phyloP scores from a whole-genome alignment of 345 rosid species.

The Pelargonium nanum region DNA sequence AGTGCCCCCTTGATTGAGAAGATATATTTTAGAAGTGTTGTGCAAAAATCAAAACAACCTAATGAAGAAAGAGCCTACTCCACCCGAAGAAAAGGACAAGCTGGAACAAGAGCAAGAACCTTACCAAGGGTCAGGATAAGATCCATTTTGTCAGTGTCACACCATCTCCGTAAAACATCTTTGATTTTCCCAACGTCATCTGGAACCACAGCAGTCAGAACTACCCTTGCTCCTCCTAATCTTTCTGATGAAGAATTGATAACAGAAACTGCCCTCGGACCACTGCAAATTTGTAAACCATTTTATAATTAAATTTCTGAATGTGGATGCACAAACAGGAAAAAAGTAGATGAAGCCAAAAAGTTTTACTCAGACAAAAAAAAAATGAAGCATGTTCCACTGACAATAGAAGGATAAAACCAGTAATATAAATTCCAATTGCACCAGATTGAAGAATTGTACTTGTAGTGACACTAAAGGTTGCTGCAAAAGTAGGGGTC shows the following conservation, averaged over 20 bases:
- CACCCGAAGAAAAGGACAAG: not conserved
- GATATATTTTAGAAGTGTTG: constrained; percentile 4
- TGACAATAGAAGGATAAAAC: not conserved
- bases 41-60: constrained; percentile 1
- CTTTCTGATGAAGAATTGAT: constrained; percentile 68
- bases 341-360: not conserved
- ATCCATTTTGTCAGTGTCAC: constrained; percentile 65
- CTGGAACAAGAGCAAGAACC: constrained; percentile 8
- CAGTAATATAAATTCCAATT: not conserved
- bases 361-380: not conserved
- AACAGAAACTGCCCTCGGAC: constrained; percentile 73
- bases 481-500: not conserved
- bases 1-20: constrained; percentile 61
- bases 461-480: not conserved
- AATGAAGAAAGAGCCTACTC: constrained; percentile 1
- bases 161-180: constrained; percentile 60
- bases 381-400: not conserved
- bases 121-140: constrained; percentile 85
- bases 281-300: constrained; percentile 35
- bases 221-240: constrained; percentile 79
- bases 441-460: not conserved
- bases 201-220: constrained; percentile 62
- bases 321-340: not conserved
- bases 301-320: not conserved
- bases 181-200: constrained; percentile 69